phyloP scores from a whole-genome alignment of 1,284 basidiomycete species.

The Tetrapyrgos nigripes region DNA sequence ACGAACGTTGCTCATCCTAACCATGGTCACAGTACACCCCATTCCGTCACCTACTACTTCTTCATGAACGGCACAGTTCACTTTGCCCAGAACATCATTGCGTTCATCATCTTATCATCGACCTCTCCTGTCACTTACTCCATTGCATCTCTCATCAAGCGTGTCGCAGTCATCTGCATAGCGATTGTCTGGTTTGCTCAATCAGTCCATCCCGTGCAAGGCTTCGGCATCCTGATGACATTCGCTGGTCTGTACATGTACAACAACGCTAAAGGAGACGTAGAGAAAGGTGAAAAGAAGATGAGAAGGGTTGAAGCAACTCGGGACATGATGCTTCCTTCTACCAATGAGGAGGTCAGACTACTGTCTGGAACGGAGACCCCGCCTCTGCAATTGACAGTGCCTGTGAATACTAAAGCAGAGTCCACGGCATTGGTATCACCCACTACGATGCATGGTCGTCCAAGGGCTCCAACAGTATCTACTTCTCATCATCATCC shows the following conservation, averaged over 20 bases:
- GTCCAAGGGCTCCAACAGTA: conserved; percentile 38
- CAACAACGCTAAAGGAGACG: conserved; percentile 91
- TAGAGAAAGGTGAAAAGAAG: conserved; percentile 92
- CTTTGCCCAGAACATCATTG: conserved; percentile 97
- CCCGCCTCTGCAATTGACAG: conserved; percentile 33
- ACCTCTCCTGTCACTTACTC: conserved; percentile 99
- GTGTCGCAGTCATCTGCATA: conserved; percentile 97
- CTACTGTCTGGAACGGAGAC: conserved; percentile 50
- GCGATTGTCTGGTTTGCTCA: conserved; percentile 98
- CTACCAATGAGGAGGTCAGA: conserved; percentile 62
- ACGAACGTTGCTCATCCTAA: conserved; percentile 54
- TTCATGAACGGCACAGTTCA: conserved; percentile 95
- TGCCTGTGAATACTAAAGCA: conserved; percentile 24
- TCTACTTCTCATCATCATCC: conserved; percentile 22
- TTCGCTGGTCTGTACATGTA: conserved; percentile 96
- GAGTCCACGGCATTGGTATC: conserved; percentile 36
- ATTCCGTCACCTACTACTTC: conserved; percentile 78
- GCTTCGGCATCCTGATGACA: conserved; percentile 87
- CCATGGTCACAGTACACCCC: conserved; percentile 53
- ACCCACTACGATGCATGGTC: conserved; percentile 37
- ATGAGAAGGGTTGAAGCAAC: conserved; percentile 86
- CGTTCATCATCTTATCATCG: conserved; percentile 94
- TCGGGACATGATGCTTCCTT: conserved; percentile 75
- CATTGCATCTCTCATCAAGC: conserved; percentile 97
- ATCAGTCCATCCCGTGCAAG: conserved; percentile 85